Conservation (phyloP, 2,329 filamentous ascomycete species). For the Aspergillus persii region DNA sequence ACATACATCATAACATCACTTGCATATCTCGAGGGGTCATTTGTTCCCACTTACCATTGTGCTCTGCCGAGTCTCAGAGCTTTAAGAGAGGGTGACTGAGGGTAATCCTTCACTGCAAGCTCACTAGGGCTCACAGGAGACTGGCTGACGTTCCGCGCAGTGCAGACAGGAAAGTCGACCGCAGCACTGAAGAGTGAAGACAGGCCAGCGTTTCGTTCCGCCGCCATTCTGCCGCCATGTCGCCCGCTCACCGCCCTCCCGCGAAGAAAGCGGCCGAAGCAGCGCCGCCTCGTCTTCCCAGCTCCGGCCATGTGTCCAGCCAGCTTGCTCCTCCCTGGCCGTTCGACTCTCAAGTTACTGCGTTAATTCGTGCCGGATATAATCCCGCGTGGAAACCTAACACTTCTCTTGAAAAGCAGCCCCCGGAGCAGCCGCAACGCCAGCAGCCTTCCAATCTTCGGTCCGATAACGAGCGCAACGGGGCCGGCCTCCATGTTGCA, state of each 20-base stretch:
- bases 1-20: background rate
- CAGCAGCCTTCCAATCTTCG: no score
- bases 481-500: no score
- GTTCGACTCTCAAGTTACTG: constrained; percentile 22
- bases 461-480: no score
- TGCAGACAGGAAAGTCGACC: no score
- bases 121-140: no score
- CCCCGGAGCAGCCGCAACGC: background rate
- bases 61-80: background rate
- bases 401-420: background rate
- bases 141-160: no score
- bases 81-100: background rate
- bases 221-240: constrained; percentile 21
- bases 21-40: background rate
- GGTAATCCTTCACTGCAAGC: no score
- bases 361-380: constrained; percentile 25
- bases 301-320: constrained; percentile 17
- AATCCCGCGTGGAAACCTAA: constrained; percentile 18
- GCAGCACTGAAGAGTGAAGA: no score
- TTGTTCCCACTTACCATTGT: constrained; percentile 1
- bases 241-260: background rate
- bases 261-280: background rate
- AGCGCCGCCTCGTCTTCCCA: background rate
- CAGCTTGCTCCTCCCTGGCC: constrained; percentile 20
- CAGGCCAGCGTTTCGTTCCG: no score